Conservation (phyloP, 2,329 filamentous ascomycete genomes). For the Aspergillus neoniger region DNA sequence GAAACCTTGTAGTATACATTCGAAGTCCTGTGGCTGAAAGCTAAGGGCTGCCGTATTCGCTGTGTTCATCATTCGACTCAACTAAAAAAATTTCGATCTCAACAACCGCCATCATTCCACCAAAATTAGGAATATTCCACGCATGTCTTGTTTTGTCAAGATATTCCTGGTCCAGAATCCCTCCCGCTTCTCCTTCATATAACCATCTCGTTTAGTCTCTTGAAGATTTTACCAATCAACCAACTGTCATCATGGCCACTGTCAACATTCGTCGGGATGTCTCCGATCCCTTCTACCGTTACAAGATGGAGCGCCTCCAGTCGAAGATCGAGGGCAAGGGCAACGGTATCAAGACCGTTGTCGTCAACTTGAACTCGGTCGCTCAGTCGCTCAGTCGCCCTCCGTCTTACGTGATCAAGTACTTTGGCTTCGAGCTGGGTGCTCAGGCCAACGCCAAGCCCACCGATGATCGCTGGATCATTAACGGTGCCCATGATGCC, state of each 20-base stretch:
- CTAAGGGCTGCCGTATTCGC: slow-evolving; percentile 31
- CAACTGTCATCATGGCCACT: slow-evolving; percentile 80
- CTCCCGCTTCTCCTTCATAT: slow-evolving; percentile 36
- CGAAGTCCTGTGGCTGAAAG: slow-evolving; percentile 88
- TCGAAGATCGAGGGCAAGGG: slow-evolving; percentile 99
- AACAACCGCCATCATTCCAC: slow-evolving; percentile 41
- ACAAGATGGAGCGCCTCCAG: slow-evolving; percentile 99
- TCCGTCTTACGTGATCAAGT: slow-evolving; percentile 96
- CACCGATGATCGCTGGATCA: slow-evolving; percentile 98
- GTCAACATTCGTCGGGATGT: slow-evolving; percentile 98
- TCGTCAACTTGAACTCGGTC: slow-evolving; percentile 94
- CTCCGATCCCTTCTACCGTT: slow-evolving; percentile 98
- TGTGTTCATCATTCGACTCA: slow-evolving; percentile 26
- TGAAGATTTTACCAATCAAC: slow-evolving; percentile 29
- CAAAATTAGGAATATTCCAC: slow-evolving; percentile 37
- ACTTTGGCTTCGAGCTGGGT: slow-evolving; percentile 98
- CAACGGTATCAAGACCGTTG: slow-evolving; percentile 98
- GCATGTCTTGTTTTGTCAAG: slow-evolving; percentile 62
- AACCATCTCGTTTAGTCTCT: slow-evolving; percentile 30
- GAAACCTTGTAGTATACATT: slow-evolving; percentile 88
- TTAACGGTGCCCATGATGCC: slow-evolving; percentile 96
- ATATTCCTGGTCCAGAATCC: slow-evolving; percentile 48
- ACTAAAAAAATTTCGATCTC: slow-evolving; percentile 9
- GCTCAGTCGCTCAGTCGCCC: slow-evolving; percentile 89
- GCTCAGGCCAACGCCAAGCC: slow-evolving; percentile 98